Percentiles rank a stretch among this genome's conserved stretches.
Conservation (phyloP, 257 asterid species). For the Solanum rostratum region DNA sequence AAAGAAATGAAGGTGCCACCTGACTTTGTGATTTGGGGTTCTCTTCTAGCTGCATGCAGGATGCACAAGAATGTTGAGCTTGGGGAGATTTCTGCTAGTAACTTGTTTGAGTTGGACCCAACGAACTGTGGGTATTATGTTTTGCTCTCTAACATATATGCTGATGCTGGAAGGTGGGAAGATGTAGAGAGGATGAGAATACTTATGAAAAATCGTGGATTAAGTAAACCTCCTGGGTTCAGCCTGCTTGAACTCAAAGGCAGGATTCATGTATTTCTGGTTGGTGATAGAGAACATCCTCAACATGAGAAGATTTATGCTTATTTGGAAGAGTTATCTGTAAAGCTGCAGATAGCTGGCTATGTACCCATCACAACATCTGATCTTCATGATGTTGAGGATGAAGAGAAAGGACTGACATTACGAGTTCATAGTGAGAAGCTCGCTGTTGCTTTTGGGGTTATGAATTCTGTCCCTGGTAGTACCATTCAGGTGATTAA, state of each 20-base stretch:
- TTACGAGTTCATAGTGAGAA: conserved; percentile 77
- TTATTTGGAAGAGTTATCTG: conserved; percentile 43
- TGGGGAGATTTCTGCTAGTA: conserved; percentile 63
- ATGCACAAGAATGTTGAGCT: conserved; percentile 83
- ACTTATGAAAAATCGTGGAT: conserved; percentile 48
- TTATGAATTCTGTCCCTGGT: conserved; percentile 64
- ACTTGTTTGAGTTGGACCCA: conserved; percentile 69
- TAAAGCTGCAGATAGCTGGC: conserved; percentile 64
- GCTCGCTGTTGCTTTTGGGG: conserved; percentile 81
- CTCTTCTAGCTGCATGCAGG: conserved; percentile 77
- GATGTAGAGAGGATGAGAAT: conserved; percentile 66
- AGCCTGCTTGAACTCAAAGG: conserved; percentile 79
- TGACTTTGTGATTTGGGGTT: conserved; percentile 81
- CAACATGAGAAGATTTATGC: conserved; percentile 48
- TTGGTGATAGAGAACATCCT: conserved; percentile 69
- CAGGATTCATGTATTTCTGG: conserved; percentile 45
- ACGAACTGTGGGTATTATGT: conserved; percentile 73
- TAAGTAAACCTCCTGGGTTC: conserved; percentile 76
- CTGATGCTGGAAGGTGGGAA: conserved; percentile 90
- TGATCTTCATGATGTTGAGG: conserved; percentile 77
- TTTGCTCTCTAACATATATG: conserved; percentile 70
- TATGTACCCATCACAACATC: conserved; percentile 52
- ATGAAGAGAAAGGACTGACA: conserved; percentile 66
- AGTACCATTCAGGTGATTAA: conserved; percentile 62
- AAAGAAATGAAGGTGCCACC: conserved; percentile 63